Evolutionary conservation across 2,329 filamentous ascomycete genomes (phyloP).

Genomic region (Aureobasidium sp.): DNA sequence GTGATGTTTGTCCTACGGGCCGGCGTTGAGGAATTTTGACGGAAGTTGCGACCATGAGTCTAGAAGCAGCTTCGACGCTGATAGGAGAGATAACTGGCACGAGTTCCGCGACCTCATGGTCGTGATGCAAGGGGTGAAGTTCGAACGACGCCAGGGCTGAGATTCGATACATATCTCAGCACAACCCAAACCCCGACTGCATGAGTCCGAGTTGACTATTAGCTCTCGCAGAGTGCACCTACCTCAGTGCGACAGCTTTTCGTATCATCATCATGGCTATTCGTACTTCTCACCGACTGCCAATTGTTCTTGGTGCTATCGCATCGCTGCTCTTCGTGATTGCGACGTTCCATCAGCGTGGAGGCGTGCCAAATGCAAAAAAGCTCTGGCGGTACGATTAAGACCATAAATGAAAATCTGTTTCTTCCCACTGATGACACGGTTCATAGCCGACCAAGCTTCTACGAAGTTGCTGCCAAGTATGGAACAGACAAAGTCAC

Average conservation of each 20-base stretch:
- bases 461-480: slow-evolving; percentile 31
- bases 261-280: background rate
- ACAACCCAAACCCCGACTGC: background rate
- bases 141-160: slow-evolving; percentile 1
- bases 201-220: background rate
- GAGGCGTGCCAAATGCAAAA: slow-evolving; percentile 6
- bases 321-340: slow-evolving; percentile 13
- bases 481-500: slow-evolving; percentile 38
- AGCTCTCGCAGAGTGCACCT: background rate
- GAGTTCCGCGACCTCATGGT: background rate
- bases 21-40: background rate
- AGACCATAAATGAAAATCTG: background rate
- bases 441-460: slow-evolving; percentile 17
- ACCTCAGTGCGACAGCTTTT: background rate
- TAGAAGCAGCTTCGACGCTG: background rate
- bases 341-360: slow-evolving; percentile 13
- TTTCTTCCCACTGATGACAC: background rate
- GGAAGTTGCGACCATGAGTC: background rate
- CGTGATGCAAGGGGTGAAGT: background rate
- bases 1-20: slow-evolving; percentile 5
- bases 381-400: slow-evolving; percentile 6
- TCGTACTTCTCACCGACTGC: slow-evolving; percentile 13
- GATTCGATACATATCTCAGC: background rate
- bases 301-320: slow-evolving; percentile 16
- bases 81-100: background rate